A percentile compares a stretch with the other conserved stretches of the same genome.
Conservation (phyloP, 2,329 filamentous ascomycete genomes). For the Pyrenochaeta sp. region DNA sequence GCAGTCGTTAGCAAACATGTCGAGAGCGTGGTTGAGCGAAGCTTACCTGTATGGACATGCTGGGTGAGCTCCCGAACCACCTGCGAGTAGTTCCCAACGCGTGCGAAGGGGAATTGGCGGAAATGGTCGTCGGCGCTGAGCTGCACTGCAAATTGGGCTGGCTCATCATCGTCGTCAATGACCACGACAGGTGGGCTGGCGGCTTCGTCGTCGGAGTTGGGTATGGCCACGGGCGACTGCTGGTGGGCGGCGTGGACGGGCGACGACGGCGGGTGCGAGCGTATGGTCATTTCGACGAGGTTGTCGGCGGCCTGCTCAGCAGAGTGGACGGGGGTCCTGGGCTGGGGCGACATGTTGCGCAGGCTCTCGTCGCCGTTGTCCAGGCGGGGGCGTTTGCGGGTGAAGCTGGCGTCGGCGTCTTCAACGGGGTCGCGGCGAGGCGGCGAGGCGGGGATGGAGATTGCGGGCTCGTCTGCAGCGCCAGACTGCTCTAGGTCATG, state of each 20-base stretch:
- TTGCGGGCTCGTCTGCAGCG: conserved; percentile 40
- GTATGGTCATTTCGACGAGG: conserved; percentile 51
- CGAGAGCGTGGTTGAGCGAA: too few species aligned
- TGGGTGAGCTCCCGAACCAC: conserved; percentile 31
- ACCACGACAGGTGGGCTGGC: conserved; percentile 48
- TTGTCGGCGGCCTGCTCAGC: conserved; percentile 23
- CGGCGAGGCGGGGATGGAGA: conserved; percentile 42
- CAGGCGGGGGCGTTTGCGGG: conserved; percentile 55
- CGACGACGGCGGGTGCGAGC: conserved; percentile 41
- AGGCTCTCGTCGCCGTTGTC: conserved; percentile 47
- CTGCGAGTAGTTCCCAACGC: conserved; percentile 19
- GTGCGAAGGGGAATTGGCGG: conserved; percentile 38
- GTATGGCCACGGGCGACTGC: conserved; percentile 21
- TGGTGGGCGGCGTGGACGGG: conserved; percentile 22
- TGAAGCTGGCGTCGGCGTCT: conserved; percentile 54
- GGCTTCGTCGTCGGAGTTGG: conserved; percentile 19
- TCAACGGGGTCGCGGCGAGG: conserved; percentile 53
- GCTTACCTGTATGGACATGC: conserved; percentile 38
- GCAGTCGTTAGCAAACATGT: conserved; percentile 24
- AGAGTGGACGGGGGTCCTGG: conserved; percentile 18
- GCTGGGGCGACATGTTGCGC: conserved; percentile 41
- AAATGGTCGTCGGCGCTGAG: conserved; percentile 40
- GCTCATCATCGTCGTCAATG: conserved; percentile 44
- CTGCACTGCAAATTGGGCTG: conserved; percentile 21
- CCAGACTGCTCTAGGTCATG: conserved; percentile 45